phyloP scores from a whole-genome alignment of 768 basidiomycete genomes.

The Russula ochroleuca region DNA sequence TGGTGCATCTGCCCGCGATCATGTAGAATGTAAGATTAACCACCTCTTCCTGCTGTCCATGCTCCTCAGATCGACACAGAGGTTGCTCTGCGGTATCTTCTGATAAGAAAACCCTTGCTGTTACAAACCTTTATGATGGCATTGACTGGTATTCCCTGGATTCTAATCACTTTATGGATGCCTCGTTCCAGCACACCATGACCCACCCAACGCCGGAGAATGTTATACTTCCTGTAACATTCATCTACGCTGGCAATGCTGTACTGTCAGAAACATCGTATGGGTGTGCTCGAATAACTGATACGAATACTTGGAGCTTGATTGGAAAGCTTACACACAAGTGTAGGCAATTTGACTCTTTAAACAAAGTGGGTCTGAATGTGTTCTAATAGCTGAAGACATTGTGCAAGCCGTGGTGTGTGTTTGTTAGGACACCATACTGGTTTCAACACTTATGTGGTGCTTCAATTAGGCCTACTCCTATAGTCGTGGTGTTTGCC shows the following conservation, averaged over 20 bases:
- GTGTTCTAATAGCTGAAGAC: not conserved
- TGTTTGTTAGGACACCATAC: not conserved
- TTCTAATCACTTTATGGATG: not conserved
- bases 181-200: not conserved
- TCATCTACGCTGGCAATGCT: not conserved
- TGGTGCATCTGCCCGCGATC: not conserved
- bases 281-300: not conserved
- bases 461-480: not conserved
- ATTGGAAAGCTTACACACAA: not conserved
- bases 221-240: not conserved
- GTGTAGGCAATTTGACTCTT: not conserved
- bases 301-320: not conserved
- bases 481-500: not conserved
- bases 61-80: not conserved
- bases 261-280: not conserved
- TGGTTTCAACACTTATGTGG: not conserved
- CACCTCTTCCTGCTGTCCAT: not conserved
- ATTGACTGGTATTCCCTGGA: slow-evolving; percentile 1
- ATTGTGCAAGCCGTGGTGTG: not conserved
- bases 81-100: slow-evolving; percentile 3
- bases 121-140: not conserved
- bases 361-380: no score
- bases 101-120: not conserved
- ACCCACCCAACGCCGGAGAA: not conserved
- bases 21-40: slow-evolving; percentile 2